phyloP scores from a whole-genome alignment of 2,329 filamentous ascomycete species.

The Calonectria ilicicola region DNA sequence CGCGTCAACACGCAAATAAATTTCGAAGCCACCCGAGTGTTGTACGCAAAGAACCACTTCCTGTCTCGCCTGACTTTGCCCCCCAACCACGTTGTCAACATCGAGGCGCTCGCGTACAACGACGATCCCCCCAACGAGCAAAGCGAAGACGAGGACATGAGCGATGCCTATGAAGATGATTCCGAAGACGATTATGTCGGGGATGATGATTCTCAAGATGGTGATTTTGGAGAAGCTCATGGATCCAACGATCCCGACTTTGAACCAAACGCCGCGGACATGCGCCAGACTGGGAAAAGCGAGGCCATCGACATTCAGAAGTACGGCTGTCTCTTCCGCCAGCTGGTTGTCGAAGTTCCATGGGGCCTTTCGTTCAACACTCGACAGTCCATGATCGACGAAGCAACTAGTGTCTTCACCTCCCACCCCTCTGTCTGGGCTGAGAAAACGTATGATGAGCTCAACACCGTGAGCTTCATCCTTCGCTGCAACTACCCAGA shows the following conservation, averaged over 20 bases:
- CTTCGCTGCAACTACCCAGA: not conserved
- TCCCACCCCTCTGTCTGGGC: not conserved
- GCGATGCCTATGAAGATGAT: not conserved
- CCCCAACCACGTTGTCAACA: not conserved
- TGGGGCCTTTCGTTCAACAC: not conserved
- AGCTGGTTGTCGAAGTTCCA: not conserved
- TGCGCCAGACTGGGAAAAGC: not conserved
- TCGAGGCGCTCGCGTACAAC: not conserved
- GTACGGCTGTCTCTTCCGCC: slow-evolving; percentile 1
- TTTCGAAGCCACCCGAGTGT: not conserved
- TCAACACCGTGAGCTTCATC: not conserved
- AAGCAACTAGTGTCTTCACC: not conserved
- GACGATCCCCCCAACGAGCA: not conserved
- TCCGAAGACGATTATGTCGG: not conserved
- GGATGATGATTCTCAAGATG: not conserved
- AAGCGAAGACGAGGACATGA: not conserved
- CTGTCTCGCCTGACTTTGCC: not conserved
- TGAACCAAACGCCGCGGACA: not conserved
- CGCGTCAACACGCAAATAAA: not conserved
- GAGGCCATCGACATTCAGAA: not conserved
- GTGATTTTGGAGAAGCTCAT: not conserved
- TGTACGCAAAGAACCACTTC: not conserved
- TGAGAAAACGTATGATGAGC: not conserved
- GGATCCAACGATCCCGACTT: not conserved
- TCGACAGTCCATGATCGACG: not conserved